A percentile compares a stretch with the other conserved stretches of the same genome.
Evolutionary conservation across 768 basidiomycete genomes (phyloP).

Genomic region (Wakefieldia striispora): DNA sequence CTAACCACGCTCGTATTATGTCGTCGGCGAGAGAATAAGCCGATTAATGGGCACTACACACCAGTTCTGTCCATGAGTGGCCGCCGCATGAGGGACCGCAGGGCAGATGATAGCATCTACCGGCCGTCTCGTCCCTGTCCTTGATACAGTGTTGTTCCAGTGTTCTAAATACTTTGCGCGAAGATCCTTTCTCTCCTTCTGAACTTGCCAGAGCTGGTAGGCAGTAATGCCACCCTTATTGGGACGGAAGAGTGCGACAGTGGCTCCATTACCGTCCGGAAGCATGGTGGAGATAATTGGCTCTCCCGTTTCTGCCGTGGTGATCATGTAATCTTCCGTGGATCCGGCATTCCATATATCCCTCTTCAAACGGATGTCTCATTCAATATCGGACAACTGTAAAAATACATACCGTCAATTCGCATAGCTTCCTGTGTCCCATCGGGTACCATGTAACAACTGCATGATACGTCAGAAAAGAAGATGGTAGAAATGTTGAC

Average conservation of each 20-base stretch:
- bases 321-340: constrained; percentile 43
- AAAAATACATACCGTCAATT: constrained; percentile 37
- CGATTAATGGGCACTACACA: constrained; percentile 19
- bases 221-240: constrained; percentile 39
- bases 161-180: constrained; percentile 58
- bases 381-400: not conserved
- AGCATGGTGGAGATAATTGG: constrained; percentile 52
- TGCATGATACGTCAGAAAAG: constrained; percentile 20
- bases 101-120: constrained; percentile 76
- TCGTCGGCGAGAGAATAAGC: constrained; percentile 1
- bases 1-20: constrained; percentile 29
- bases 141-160: constrained; percentile 52
- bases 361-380: constrained; percentile 23
- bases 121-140: constrained; percentile 67
- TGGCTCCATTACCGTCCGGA: constrained; percentile 20
- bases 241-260: constrained; percentile 26
- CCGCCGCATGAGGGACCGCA: constrained; percentile 54
- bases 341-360: constrained; percentile 48
- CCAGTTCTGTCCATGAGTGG: constrained; percentile 61
- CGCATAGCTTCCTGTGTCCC: constrained; percentile 48
- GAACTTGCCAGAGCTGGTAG: constrained; percentile 69
- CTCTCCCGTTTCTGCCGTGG: constrained; percentile 46
- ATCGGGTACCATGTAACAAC: constrained; percentile 72
- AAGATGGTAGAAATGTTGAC: not conserved
- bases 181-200: constrained; percentile 43